Conservation (phyloP, 768 basidiomycete species). For the Auricularia sp. region DNA sequence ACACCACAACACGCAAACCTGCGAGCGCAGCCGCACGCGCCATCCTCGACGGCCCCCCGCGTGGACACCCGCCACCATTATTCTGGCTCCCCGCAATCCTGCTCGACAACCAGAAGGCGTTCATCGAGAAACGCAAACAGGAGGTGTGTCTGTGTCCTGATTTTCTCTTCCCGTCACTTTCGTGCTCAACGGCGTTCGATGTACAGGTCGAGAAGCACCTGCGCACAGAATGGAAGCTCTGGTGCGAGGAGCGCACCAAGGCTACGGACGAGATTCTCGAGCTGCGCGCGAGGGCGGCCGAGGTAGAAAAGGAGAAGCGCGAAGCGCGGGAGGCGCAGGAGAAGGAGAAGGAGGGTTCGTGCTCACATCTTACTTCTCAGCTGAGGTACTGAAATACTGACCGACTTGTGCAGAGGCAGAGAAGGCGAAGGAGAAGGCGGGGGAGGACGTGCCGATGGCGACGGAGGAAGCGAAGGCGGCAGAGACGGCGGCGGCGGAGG, state of each 20-base stretch:
- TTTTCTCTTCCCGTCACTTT: neutral
- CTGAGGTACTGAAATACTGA: slow-evolving; percentile 1
- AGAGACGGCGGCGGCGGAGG: neutral
- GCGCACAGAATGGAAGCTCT: slow-evolving; percentile 59
- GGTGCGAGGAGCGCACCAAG: slow-evolving; percentile 46
- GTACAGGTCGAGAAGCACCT: slow-evolving; percentile 47
- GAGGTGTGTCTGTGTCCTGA: slow-evolving; percentile 36
- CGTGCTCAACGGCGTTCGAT: too few species aligned
- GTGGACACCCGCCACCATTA: slow-evolving; percentile 37
- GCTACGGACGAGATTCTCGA: slow-evolving; percentile 53
- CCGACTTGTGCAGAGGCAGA: slow-evolving; percentile 6
- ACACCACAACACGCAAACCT: slow-evolving; percentile 37
- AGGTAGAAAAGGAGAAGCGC: slow-evolving; percentile 43
- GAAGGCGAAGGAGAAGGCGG: slow-evolving; percentile 3
- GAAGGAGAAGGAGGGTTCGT: slow-evolving; percentile 18
- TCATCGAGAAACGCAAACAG: slow-evolving; percentile 48
- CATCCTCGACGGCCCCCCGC: neutral
- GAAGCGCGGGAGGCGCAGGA: slow-evolving; percentile 28
- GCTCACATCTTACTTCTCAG: neutral
- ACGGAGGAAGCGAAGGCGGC: neutral
- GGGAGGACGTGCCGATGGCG: neutral
- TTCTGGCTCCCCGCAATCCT: slow-evolving; percentile 69
- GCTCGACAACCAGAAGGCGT: slow-evolving; percentile 57
- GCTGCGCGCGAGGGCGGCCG: slow-evolving; percentile 53
- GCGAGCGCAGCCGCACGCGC: neutral